Conservation (phyloP, 1,139 yeast genomes). For the Pneumocystis murina region DNA sequence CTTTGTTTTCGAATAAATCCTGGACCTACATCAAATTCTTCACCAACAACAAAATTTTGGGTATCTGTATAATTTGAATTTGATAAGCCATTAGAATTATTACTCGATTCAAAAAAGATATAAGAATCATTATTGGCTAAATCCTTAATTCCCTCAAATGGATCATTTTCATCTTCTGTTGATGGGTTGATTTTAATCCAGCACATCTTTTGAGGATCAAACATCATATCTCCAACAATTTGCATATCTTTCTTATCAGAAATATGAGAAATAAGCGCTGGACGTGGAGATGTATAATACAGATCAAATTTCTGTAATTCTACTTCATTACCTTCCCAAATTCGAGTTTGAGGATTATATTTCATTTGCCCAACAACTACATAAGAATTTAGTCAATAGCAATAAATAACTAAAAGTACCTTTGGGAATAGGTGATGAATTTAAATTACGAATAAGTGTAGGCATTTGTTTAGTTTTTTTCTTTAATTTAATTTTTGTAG, state of each 20-base stretch:
- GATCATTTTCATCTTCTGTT: slow-evolving; percentile 25
- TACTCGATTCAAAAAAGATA: neutral
- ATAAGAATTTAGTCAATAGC: neutral
- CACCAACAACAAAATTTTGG: slow-evolving; percentile 19
- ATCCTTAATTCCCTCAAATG: slow-evolving; percentile 40
- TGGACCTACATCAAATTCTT: slow-evolving; percentile 32
- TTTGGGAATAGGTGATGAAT: slow-evolving; percentile 16
- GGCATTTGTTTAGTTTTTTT: slow-evolving; percentile 16
- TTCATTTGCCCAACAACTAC: slow-evolving; percentile 32
- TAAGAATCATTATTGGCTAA: slow-evolving; percentile 17
- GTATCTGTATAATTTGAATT: slow-evolving; percentile 11
- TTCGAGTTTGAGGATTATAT: slow-evolving; percentile 36
- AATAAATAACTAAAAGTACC: neutral
- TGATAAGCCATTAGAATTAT: neutral
- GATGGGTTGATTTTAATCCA: slow-evolving; percentile 33
- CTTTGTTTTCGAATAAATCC: slow-evolving; percentile 31
- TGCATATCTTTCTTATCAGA: slow-evolving; percentile 22
- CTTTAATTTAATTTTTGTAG: slow-evolving; percentile 7
- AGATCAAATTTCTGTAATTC: slow-evolving; percentile 39
- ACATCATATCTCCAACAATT: slow-evolving; percentile 41
- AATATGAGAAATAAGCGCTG: slow-evolving; percentile 26
- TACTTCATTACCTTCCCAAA: slow-evolving; percentile 59
- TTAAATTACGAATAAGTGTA: slow-evolving; percentile 26
- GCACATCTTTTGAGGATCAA: slow-evolving; percentile 42
- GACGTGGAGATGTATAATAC: slow-evolving; percentile 17